Evolutionary conservation across 2,329 filamentous ascomycete genomes (phyloP).

Genomic region (Cladosporium sp.): DNA sequence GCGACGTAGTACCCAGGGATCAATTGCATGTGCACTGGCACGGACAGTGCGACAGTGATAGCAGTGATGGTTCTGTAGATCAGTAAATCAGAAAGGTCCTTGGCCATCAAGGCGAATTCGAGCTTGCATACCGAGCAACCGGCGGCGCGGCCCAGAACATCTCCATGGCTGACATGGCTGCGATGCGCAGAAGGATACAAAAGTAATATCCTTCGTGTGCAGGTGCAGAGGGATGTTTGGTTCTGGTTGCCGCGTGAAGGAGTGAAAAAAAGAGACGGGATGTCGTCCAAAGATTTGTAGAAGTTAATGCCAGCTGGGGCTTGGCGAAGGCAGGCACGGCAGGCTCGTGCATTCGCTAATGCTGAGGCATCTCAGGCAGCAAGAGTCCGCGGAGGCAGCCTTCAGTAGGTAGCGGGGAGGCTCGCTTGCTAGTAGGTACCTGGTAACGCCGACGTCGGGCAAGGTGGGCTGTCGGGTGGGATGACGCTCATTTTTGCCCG

Average conservation of each 20-base stretch:
- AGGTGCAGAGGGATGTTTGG: background rate
- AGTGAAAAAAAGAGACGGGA: background rate
- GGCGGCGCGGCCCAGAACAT: conserved; percentile 59
- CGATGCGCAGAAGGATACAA: background rate
- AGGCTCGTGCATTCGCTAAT: no score
- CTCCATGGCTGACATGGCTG: conserved; percentile 21
- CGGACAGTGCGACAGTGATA: conserved; percentile 56
- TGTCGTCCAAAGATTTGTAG: background rate
- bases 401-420: no score
- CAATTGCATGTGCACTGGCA: conserved; percentile 53
- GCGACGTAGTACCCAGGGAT: conserved; percentile 46
- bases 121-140: conserved; percentile 53
- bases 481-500: no score
- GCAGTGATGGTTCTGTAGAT: conserved; percentile 61
- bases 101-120: conserved; percentile 3
- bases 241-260: conserved; percentile 4
- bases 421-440: no score
- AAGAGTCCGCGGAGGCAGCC: no score
- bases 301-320: background rate
- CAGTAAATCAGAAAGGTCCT: conserved; percentile 40
- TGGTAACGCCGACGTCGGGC: no score
- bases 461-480: no score
- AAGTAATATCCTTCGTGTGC: conserved; percentile 5
- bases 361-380: no score
- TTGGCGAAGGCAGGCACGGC: background rate